A percentile compares a stretch with the other conserved stretches of the same genome.
These are phyloP conservation scores for Carpinus fangiana DNA, from an alignment of 306 rosid genomes.

Conservation along the genomic window DNA sequence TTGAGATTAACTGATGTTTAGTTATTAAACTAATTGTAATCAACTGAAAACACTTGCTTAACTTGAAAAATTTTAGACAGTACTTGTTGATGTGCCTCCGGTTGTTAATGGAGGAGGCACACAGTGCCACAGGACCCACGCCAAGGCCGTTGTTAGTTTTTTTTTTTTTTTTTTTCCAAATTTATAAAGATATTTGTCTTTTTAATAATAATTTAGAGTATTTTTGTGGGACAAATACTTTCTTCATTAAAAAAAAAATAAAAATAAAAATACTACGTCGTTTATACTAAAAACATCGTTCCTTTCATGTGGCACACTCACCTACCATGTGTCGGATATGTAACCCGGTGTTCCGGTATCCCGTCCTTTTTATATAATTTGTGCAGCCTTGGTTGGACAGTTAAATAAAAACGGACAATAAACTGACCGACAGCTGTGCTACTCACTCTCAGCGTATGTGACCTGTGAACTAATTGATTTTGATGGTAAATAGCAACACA, in stretches of 20 bases:
- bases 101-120: background rate
- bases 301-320: background rate
- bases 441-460: constrained; percentile 12
- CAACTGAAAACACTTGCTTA: background rate
- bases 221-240: too few relatives aligned
- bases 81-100: background rate
- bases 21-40: background rate
- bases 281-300: background rate
- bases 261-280: too few relatives aligned
- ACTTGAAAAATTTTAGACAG: background rate
- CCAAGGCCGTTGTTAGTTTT: too few relatives aligned
- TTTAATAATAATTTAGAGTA: too few relatives aligned
- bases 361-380: background rate
- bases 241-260: too few relatives aligned
- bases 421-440: constrained; percentile 17
- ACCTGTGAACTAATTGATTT: constrained; percentile 21
- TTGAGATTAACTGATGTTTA: background rate
- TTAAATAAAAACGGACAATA: background rate
- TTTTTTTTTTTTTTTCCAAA: too few relatives aligned
- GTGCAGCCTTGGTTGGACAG: constrained; percentile 7
- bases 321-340: too few relatives aligned
- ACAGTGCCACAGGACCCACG: too few relatives aligned
- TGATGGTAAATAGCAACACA: constrained; percentile 4
- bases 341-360: background rate
- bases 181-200: too few relatives aligned